Evolutionary conservation across 257 asterid genomes (phyloP).

Genomic region (Sherardia arvensis): DNA sequence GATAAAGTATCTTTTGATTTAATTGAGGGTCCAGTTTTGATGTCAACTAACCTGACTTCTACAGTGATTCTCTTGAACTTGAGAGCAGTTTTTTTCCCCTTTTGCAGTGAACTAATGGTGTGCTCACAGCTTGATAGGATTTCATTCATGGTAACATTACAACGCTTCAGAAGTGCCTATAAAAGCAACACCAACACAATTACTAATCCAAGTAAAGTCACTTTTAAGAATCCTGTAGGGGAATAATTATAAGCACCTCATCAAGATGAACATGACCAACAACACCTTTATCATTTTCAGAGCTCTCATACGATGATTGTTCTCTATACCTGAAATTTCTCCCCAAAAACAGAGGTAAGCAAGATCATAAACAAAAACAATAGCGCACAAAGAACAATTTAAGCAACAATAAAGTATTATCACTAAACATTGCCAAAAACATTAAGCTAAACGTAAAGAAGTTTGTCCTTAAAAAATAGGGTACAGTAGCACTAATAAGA

Average conservation of each 20-base stretch:
- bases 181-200: slow-evolving; percentile 21
- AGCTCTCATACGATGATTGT: slow-evolving; percentile 26
- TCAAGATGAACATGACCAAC: slow-evolving; percentile 86
- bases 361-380: background rate
- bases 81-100: slow-evolving; percentile 56
- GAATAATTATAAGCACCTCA: slow-evolving; percentile 44
- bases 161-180: slow-evolving; percentile 48
- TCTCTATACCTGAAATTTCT: slow-evolving; percentile 48
- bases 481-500: background rate
- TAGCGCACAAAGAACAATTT: background rate
- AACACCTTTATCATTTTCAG: slow-evolving; percentile 46
- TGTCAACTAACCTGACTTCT: slow-evolving; percentile 49
- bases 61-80: slow-evolving; percentile 53
- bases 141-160: slow-evolving; percentile 38
- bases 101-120: slow-evolving; percentile 35
- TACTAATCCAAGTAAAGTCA: background rate
- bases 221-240: slow-evolving; percentile 8
- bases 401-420: background rate
- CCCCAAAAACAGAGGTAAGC: slow-evolving; percentile 2
- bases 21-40: slow-evolving; percentile 9
- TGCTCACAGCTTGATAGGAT: slow-evolving; percentile 66
- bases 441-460: background rate
- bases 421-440: background rate
- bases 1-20: background rate
- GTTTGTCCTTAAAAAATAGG: background rate